Evolutionary conservation across 1,139 yeast genomes (phyloP).

Genomic region (Schizosaccharomyces versatilis): DNA sequence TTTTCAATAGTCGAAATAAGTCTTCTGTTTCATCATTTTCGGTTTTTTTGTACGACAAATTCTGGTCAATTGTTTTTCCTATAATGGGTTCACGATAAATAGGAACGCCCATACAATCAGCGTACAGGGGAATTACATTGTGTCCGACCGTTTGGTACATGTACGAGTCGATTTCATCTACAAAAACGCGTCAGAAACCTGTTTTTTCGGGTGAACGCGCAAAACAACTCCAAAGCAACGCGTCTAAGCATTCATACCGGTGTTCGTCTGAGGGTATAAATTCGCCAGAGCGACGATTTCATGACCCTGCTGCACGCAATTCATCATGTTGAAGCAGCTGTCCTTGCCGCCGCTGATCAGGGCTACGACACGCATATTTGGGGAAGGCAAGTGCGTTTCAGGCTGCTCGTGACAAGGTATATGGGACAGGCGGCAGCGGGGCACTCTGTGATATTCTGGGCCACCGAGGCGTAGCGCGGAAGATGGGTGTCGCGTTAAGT

Average conservation of each 20-base stretch:
- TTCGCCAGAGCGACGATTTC: constrained; percentile 69
- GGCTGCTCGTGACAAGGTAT: too few species aligned
- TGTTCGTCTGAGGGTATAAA: constrained; percentile 36
- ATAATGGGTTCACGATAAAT: constrained; percentile 45
- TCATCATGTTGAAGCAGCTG: constrained; percentile 71
- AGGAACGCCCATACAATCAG: constrained; percentile 57
- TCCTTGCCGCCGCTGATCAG: constrained; percentile 91
- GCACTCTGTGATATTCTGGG: too few species aligned
- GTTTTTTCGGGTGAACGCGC: not conserved
- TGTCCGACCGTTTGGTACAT: constrained; percentile 99
- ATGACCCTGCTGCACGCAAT: constrained; percentile 65
- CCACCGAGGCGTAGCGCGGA: too few species aligned
- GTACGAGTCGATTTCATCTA: constrained; percentile 63
- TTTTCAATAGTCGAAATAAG: constrained; percentile 29
- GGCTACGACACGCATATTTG: constrained; percentile 67
- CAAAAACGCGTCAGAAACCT: not conserved
- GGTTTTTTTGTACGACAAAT: constrained; percentile 43
- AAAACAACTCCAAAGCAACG: not conserved
- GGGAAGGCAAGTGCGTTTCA: too few species aligned
- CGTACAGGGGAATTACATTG: constrained; percentile 44
- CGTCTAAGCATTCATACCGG: not conserved
- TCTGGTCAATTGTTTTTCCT: constrained; percentile 42
- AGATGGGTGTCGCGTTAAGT: too few species aligned
- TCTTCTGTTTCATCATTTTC: constrained; percentile 73
- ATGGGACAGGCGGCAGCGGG: too few species aligned